Conservation (phyloP, 2,329 filamentous ascomycete species). For the Septoria linicola region DNA sequence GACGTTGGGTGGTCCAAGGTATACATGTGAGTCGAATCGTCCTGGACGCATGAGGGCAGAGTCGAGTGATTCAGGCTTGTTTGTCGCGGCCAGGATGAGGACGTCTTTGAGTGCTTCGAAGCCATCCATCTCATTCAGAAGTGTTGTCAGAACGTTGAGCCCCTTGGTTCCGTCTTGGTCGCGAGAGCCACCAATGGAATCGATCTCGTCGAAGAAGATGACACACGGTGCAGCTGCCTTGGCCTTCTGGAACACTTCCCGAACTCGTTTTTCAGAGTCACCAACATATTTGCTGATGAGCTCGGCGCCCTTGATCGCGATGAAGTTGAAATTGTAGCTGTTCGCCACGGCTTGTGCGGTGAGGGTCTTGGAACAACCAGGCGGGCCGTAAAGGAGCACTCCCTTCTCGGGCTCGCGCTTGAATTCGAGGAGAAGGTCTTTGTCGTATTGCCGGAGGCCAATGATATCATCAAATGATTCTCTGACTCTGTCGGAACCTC, state of each 20-base stretch:
- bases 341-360: slow-evolving; percentile 88
- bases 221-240: slow-evolving; percentile 83
- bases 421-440: slow-evolving; percentile 35
- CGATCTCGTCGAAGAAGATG: slow-evolving; percentile 97
- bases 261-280: slow-evolving; percentile 82
- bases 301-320: slow-evolving; percentile 90
- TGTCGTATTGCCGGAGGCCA: slow-evolving; percentile 34
- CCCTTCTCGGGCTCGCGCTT: slow-evolving; percentile 67
- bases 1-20: slow-evolving; percentile 76
- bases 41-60: slow-evolving; percentile 82
- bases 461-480: slow-evolving; percentile 56
- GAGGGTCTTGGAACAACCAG: slow-evolving; percentile 92
- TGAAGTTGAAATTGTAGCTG: slow-evolving; percentile 87
- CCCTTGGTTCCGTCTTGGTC: slow-evolving; percentile 52
- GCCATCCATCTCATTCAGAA: slow-evolving; percentile 94
- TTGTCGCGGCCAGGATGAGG: slow-evolving; percentile 85
- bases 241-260: slow-evolving; percentile 82
- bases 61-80: slow-evolving; percentile 82
- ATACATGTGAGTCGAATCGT: slow-evolving; percentile 79
- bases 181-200: slow-evolving; percentile 69
- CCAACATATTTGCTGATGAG: slow-evolving; percentile 96
- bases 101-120: slow-evolving; percentile 83
- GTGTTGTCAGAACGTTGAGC: slow-evolving; percentile 81
- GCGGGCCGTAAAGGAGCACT: slow-evolving; percentile 84
- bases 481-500: slow-evolving; percentile 77